These are phyloP conservation scores for Solanum hybrid DNA, from an alignment of 305 asterid species.

Conservation along the genomic window DNA sequence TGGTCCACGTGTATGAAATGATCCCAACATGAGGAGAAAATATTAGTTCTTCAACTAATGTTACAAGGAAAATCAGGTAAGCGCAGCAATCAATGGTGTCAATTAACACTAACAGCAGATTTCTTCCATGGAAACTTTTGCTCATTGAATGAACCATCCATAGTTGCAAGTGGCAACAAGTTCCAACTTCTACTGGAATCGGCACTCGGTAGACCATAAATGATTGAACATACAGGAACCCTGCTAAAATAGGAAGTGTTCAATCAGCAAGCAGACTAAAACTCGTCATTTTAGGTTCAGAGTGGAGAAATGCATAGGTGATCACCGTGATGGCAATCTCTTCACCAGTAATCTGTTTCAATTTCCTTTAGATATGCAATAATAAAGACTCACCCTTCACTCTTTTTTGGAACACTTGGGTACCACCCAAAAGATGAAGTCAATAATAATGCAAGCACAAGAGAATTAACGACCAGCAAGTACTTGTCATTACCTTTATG, in stretches of 20 bases:
- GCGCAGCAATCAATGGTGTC: not conserved
- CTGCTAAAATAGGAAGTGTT: not conserved
- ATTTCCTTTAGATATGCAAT: not conserved
- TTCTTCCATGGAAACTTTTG: slow-evolving; percentile 1
- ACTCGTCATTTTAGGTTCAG: not conserved
- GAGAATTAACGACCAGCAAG: not conserved
- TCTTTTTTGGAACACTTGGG: not conserved
- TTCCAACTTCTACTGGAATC: not conserved
- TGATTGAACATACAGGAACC: not conserved
- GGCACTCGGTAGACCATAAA: not conserved
- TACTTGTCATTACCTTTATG: slow-evolving; percentile 41
- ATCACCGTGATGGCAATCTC: not conserved
- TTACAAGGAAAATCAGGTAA: not conserved
- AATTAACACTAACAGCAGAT: not conserved
- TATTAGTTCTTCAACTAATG: not conserved
- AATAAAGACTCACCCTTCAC: not conserved
- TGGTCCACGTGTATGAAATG: not conserved
- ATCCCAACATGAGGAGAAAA: not conserved
- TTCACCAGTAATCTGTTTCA: not conserved
- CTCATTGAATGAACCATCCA: slow-evolving; percentile 3
- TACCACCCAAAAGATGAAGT: not conserved
- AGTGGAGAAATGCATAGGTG: not conserved
- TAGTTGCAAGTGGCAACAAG: not conserved
- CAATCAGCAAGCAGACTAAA: not conserved
- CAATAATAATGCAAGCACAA: not conserved